Evolutionary conservation across 345 rosid genomes (phyloP).

Genomic region (Psidium friedrichsthalianum): DNA sequence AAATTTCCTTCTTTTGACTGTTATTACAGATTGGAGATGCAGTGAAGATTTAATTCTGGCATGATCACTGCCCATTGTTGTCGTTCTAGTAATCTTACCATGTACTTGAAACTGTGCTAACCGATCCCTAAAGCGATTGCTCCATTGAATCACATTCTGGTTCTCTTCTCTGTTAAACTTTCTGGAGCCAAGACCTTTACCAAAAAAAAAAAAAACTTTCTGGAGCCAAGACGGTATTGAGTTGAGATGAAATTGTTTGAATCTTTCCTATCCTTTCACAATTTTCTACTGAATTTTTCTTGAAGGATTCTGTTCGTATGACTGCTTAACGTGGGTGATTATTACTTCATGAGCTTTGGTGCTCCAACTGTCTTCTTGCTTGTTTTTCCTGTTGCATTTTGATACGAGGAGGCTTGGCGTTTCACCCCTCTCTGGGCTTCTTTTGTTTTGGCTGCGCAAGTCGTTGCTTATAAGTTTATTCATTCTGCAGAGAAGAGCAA

Average conservation of each 20-base stretch:
- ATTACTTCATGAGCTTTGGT: neutral
- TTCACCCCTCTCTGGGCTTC: too few relatives aligned
- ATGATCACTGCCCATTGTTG: neutral
- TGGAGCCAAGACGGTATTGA: neutral
- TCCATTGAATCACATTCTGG: neutral
- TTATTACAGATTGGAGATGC: neutral
- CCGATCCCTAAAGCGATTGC: neutral
- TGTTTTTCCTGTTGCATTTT: neutral
- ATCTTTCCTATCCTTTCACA: neutral
- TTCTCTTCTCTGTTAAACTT: neutral
- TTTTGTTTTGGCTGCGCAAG: neutral
- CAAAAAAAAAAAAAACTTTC: too few relatives aligned
- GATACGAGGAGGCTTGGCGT: too few relatives aligned
- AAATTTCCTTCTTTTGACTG: neutral
- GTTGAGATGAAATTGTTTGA: neutral
- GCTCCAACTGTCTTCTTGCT: neutral
- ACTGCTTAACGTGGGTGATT: neutral
- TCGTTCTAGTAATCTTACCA: neutral
- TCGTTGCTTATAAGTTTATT: neutral
- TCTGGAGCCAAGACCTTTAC: neutral
- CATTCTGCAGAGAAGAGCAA: constrained; percentile 62
- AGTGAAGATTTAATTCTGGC: neutral
- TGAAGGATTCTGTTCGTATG: neutral
- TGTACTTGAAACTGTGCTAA: neutral
- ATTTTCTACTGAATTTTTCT: neutral